Percentiles rank a stretch among this genome's conserved stretches.
phyloP scores from a whole-genome alignment of 75 land plant genomes.

The Isoetes taiwanensis region DNA sequence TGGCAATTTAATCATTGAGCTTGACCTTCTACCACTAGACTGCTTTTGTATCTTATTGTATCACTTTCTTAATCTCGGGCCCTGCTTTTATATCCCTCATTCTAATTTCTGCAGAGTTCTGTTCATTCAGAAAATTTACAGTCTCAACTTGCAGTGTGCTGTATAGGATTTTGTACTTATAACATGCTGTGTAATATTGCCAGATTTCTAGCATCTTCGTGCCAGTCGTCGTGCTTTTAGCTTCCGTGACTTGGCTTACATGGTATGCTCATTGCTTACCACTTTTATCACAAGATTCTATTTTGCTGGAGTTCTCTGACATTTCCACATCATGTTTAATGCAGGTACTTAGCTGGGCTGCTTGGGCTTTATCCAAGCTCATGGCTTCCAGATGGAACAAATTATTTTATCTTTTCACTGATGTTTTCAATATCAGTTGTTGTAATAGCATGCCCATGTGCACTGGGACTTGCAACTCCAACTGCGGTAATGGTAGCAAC shows the following conservation, averaged over 20 bases:
- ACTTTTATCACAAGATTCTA: not conserved
- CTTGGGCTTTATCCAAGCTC: constrained; percentile 44
- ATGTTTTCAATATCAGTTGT: constrained; percentile 81
- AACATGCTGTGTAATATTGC: constrained; percentile 10
- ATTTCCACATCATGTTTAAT: not conserved
- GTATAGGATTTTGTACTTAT: too few relatives aligned
- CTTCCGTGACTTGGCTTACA: constrained; percentile 53
- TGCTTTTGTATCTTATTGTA: too few relatives aligned
- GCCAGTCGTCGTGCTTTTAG: constrained; percentile 56
- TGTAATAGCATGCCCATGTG: constrained; percentile 94
- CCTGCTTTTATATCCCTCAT: too few relatives aligned
- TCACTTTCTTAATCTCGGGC: too few relatives aligned
- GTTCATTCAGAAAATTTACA: too few relatives aligned
- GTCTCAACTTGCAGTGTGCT: too few relatives aligned
- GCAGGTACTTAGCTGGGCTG: constrained; percentile 71
- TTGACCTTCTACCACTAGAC: too few relatives aligned
- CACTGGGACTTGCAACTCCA: constrained; percentile 93
- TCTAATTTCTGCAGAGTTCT: too few relatives aligned
- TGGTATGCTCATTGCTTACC: constrained; percentile 42
- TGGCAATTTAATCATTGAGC: too few relatives aligned
- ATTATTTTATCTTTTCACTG: constrained; percentile 76
- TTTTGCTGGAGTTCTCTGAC: not conserved
- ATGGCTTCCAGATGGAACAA: constrained; percentile 74
- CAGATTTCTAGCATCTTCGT: constrained; percentile 95
- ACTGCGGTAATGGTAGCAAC: constrained; percentile 98